Conservation (phyloP, 192 early-diverging fungal species). For the Backusella parvicylindrica region DNA sequence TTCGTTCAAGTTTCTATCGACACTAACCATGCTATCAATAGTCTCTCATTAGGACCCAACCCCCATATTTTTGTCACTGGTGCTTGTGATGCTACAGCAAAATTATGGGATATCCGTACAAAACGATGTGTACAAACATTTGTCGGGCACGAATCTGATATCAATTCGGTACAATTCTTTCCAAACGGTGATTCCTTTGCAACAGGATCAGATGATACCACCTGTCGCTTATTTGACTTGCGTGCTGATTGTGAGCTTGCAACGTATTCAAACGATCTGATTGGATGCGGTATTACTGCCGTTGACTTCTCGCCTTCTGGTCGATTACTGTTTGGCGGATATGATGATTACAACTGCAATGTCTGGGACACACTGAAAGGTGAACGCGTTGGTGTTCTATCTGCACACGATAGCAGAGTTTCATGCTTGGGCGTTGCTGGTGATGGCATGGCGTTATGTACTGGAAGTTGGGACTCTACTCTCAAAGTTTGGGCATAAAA, state of each 20-base stretch:
- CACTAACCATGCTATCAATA: conserved; percentile 50
- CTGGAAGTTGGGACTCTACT: conserved; percentile 97
- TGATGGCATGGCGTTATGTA: conserved; percentile 98
- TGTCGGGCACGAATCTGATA: conserved; percentile 96
- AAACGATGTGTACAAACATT: conserved; percentile 99
- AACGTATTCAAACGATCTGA: conserved; percentile 98
- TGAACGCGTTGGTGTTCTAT: conserved; percentile 88
- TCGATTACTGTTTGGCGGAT: conserved; percentile 94
- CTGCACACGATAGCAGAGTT: conserved; percentile 95
- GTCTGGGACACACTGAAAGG: conserved; percentile 99
- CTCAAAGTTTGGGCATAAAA: conserved; percentile 75
- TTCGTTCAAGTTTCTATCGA: neutral
- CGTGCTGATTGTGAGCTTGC: conserved; percentile 97
- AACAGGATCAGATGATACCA: conserved; percentile 98
- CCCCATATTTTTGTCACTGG: conserved; percentile 97
- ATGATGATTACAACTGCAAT: conserved; percentile 99
- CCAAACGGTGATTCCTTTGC: conserved; percentile 98
- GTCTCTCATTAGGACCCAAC: conserved; percentile 88
- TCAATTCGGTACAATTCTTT: conserved; percentile 99
- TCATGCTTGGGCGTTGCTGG: conserved; percentile 94
- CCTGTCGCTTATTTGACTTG: conserved; percentile 96
- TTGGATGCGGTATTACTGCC: conserved; percentile 97
- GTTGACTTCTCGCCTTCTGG: conserved; percentile 97
- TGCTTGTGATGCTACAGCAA: conserved; percentile 98
- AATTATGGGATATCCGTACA: conserved; percentile 98